phyloP scores from a whole-genome alignment of 139 green algal genomes.

The Haematococcus sp. region DNA sequence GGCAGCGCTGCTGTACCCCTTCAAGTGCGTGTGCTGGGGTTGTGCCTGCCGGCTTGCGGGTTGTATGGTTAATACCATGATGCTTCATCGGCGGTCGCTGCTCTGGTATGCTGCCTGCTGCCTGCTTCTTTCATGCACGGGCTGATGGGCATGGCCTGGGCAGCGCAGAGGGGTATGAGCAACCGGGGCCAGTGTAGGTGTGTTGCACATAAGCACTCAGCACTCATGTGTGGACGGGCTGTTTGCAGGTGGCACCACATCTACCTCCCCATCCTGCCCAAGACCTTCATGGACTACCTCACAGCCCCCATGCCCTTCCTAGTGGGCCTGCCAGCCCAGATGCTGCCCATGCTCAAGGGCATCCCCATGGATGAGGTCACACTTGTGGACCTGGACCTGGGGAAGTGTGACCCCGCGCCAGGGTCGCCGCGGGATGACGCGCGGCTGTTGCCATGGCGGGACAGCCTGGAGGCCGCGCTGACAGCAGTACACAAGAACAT shows the following conservation, averaged over 20 bases:
- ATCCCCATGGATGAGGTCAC: constrained; percentile 59
- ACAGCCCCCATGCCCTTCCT: constrained; percentile 79
- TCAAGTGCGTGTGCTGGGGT: constrained; percentile 46
- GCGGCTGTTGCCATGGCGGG: constrained; percentile 50
- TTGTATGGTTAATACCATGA: no score
- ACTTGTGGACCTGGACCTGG: constrained; percentile 33
- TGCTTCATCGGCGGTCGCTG: no score
- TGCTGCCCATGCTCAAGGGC: constrained; percentile 50
- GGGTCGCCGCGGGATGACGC: constrained; percentile 56
- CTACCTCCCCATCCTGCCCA: constrained; percentile 75
- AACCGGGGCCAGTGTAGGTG: no score
- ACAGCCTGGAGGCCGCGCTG: constrained; percentile 52
- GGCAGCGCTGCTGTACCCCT: constrained; percentile 70
- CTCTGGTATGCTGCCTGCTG: no score
- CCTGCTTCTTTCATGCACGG: no score
- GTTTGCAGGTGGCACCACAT: constrained; percentile 79
- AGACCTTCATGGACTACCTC: constrained; percentile 70
- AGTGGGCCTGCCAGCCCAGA: constrained; percentile 62
- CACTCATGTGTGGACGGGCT: no score
- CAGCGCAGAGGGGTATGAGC: no score
- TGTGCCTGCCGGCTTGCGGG: no score
- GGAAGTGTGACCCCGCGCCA: constrained; percentile 35
- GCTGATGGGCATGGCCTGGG: no score
- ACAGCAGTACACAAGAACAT: constrained; percentile 42
- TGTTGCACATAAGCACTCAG: no score